Percentiles rank a stretch among this genome's conserved stretches.
Conservation (phyloP, 805 yeast species). For the Candida hispaniensis region DNA sequence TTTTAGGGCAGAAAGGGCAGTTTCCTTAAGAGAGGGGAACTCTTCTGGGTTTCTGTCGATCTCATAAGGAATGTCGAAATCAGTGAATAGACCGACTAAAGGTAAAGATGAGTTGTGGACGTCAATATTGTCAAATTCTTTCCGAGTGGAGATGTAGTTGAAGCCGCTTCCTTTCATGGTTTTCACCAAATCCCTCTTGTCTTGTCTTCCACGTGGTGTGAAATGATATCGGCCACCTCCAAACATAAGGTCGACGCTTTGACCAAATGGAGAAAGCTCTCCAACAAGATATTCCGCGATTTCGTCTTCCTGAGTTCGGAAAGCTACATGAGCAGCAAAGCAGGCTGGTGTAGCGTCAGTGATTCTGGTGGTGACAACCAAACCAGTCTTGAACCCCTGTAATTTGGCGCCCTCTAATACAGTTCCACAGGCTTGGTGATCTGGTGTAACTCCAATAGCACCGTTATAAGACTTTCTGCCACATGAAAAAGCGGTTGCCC, state of each 20-base stretch:
- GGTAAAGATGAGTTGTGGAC: conserved; percentile 67
- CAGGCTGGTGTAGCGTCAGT: conserved; percentile 96
- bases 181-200: conserved; percentile 53
- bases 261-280: conserved; percentile 57
- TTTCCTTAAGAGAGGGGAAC: conserved; percentile 72
- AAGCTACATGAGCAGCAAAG: conserved; percentile 69
- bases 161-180: conserved; percentile 55
- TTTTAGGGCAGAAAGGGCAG: conserved; percentile 60
- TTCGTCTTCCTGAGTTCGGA: conserved; percentile 66
- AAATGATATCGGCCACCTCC: conserved; percentile 91
- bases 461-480: conserved; percentile 78
- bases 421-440: conserved; percentile 71
- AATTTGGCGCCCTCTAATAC: conserved; percentile 77
- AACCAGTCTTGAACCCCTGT: conserved; percentile 71
- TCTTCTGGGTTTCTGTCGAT: conserved; percentile 53
- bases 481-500: conserved; percentile 90
- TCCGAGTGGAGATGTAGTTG: conserved; percentile 50
- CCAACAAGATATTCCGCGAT: conserved; percentile 87
- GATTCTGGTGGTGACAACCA: conserved; percentile 84
- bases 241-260: conserved; percentile 69
- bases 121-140: conserved; percentile 46
- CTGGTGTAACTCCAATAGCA: conserved; percentile 76
- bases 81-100: conserved; percentile 63
- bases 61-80: conserved; percentile 73
- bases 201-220: conserved; percentile 59